These are phyloP conservation scores for Podila verticillata DNA, from an alignment of 192 early-diverging fungal genomes.

Conservation along the genomic window DNA sequence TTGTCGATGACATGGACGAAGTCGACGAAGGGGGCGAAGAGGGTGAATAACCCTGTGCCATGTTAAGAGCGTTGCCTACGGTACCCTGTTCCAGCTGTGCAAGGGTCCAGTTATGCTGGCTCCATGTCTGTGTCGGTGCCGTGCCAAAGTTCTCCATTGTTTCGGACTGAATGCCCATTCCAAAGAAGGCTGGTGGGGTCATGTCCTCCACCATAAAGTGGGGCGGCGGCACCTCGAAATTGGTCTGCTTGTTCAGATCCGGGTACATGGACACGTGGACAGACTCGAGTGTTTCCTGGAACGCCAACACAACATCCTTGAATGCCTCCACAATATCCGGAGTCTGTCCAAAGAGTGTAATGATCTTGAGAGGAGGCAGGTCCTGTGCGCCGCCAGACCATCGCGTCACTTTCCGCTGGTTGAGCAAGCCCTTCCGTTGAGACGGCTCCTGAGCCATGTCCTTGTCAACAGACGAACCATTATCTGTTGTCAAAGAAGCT, in stretches of 20 bases:
- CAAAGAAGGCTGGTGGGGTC: conserved; percentile 11
- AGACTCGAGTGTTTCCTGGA: conserved; percentile 34
- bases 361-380: conserved; percentile 20
- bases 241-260: conserved; percentile 15
- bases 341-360: conserved; percentile 39
- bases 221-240: conserved; percentile 14
- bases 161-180: conserved; percentile 4
- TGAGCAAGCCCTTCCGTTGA: not conserved
- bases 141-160: not conserved
- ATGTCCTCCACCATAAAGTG: conserved; percentile 9
- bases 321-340: conserved; percentile 24
- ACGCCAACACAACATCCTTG: conserved; percentile 30
- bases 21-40: not conserved
- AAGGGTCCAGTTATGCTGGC: not conserved
- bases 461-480: not conserved
- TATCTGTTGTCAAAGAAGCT: not conserved
- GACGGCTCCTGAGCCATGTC: not conserved
- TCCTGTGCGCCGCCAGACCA: not conserved
- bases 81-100: no score
- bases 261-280: conserved; percentile 39
- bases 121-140: not conserved
- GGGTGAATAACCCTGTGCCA: not conserved
- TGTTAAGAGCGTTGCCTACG: not conserved
- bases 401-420: not conserved
- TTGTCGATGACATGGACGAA: not conserved